Percentiles rank a stretch among this genome's conserved stretches.
Evolutionary conservation across 1,284 basidiomycete species (phyloP).

Genomic region (Pisolithus thermaeus): DNA sequence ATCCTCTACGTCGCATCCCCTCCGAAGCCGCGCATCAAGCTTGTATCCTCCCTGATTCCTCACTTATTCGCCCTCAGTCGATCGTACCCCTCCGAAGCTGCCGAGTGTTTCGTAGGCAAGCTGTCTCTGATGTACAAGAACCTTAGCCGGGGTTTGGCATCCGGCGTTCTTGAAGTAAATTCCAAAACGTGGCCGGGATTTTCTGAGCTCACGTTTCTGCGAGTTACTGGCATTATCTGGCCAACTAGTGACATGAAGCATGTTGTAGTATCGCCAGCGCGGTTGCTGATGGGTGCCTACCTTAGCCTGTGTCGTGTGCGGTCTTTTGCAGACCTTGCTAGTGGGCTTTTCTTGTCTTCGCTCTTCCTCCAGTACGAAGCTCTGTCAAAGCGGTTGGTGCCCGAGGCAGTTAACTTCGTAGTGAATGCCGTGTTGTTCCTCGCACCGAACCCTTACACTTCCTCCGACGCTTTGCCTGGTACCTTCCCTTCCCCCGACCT

Average conservation of each 20-base stretch:
- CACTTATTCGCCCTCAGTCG: conserved; percentile 80
- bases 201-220: conserved; percentile 79
- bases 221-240: conserved; percentile 81
- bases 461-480: conserved; percentile 50
- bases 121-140: conserved; percentile 93
- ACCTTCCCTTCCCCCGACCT: conserved; percentile 74
- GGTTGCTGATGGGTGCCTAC: conserved; percentile 89
- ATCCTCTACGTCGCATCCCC: conserved; percentile 73
- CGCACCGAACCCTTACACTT: conserved; percentile 53
- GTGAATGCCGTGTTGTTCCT: conserved; percentile 69
- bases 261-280: conserved; percentile 80
- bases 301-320: conserved; percentile 82
- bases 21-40: conserved; percentile 51
- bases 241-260: conserved; percentile 94
- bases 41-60: conserved; percentile 70
- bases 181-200: conserved; percentile 87
- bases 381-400: conserved; percentile 82
- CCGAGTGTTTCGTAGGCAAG: conserved; percentile 79
- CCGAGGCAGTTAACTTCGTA: conserved; percentile 86
- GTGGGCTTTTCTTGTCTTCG: conserved; percentile 87
- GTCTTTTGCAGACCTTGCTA: conserved; percentile 68
- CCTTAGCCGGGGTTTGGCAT: conserved; percentile 76
- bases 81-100: conserved; percentile 77
- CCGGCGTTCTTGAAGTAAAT: conserved; percentile 57
- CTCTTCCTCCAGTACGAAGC: conserved; percentile 80